These are phyloP conservation scores for Maudiozyma turicensis DNA, from an alignment of 805 yeast genomes.

Conservation along the genomic window DNA sequence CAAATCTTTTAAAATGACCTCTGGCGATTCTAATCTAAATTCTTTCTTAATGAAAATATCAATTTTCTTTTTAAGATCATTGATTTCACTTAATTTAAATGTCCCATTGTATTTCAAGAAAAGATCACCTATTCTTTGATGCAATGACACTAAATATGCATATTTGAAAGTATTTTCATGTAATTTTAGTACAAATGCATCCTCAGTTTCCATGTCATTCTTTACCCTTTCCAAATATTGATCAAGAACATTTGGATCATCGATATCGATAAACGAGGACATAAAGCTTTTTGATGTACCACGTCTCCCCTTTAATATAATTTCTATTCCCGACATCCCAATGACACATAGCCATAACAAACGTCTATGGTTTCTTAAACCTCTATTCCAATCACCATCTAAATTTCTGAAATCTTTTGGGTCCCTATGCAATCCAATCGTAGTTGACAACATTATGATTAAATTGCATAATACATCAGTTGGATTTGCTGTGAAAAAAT, in stretches of 20 bases:
- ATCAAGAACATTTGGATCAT: constrained; percentile 11
- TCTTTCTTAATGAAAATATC: constrained; percentile 11
- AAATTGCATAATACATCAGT: constrained; percentile 24
- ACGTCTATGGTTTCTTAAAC: constrained; percentile 22
- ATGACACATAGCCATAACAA: constrained; percentile 22
- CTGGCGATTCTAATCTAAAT: constrained; percentile 1
- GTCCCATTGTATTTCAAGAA: constrained; percentile 12
- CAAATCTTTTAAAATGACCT: background rate
- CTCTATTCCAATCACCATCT: constrained; percentile 5
- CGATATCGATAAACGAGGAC: constrained; percentile 14
- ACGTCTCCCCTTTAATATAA: constrained; percentile 23
- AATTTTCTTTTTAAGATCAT: constrained; percentile 11
- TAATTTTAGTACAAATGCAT: constrained; percentile 6
- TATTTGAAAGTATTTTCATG: constrained; percentile 20
- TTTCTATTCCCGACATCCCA: constrained; percentile 18
- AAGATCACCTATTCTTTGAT: constrained; percentile 17
- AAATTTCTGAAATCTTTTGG: constrained; percentile 21
- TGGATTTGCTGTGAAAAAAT: constrained; percentile 25
- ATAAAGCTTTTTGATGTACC: constrained; percentile 7
- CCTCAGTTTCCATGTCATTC: constrained; percentile 9
- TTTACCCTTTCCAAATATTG: constrained; percentile 15
- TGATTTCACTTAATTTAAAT: constrained; percentile 10
- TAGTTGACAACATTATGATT: constrained; percentile 19
- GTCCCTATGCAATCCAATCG: constrained; percentile 28
- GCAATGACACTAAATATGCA: constrained; percentile 16